These are phyloP conservation scores for Cryoendolithus antarcticus DNA, from an alignment of 2,329 filamentous ascomycete species.

Conservation along the genomic window DNA sequence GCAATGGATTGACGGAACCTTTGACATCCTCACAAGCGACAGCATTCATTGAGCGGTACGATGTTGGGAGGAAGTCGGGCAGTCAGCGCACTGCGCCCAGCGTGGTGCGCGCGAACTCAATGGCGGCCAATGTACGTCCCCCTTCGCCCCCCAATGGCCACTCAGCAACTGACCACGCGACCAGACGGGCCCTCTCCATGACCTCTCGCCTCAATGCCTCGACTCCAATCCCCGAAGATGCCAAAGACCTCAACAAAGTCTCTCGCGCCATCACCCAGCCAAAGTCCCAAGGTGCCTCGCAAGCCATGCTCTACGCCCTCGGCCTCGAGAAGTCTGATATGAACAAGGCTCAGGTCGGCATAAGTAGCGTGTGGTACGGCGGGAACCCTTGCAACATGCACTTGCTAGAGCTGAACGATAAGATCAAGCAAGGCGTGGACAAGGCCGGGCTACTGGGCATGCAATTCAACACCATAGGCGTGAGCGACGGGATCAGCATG, in stretches of 20 bases:
- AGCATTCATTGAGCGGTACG: slow-evolving; percentile 15
- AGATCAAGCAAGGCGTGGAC: slow-evolving; percentile 60
- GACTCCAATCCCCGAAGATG: slow-evolving; percentile 13
- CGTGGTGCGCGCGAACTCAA: slow-evolving; percentile 13
- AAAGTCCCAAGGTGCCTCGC: slow-evolving; percentile 94
- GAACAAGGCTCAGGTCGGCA: slow-evolving; percentile 94
- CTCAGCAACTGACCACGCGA: slow-evolving; percentile 3
- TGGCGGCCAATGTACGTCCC: slow-evolving; percentile 17
- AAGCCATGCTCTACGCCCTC: slow-evolving; percentile 97
- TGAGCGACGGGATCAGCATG: slow-evolving; percentile 97
- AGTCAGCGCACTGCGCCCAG: slow-evolving; percentile 8
- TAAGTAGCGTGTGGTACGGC: slow-evolving; percentile 95
- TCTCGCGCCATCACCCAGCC: slow-evolving; percentile 83
- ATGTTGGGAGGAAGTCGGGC: slow-evolving; percentile 7
- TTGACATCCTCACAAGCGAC: slow-evolving; percentile 36
- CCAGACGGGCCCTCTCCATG: slow-evolving; percentile 12
- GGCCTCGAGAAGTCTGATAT: slow-evolving; percentile 77
- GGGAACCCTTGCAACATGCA: slow-evolving; percentile 99
- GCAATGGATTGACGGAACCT: slow-evolving; percentile 20
- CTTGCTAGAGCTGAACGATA: slow-evolving; percentile 73
- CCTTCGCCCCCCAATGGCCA: not conserved
- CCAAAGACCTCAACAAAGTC: slow-evolving; percentile 59
- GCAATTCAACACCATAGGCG: slow-evolving; percentile 98
- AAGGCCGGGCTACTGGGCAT: slow-evolving; percentile 72
- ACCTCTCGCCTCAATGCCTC: slow-evolving; percentile 12